Evolutionary conservation across 179 eudicot species (phyloP).

Genomic region (Monotropa hypopitys): DNA sequence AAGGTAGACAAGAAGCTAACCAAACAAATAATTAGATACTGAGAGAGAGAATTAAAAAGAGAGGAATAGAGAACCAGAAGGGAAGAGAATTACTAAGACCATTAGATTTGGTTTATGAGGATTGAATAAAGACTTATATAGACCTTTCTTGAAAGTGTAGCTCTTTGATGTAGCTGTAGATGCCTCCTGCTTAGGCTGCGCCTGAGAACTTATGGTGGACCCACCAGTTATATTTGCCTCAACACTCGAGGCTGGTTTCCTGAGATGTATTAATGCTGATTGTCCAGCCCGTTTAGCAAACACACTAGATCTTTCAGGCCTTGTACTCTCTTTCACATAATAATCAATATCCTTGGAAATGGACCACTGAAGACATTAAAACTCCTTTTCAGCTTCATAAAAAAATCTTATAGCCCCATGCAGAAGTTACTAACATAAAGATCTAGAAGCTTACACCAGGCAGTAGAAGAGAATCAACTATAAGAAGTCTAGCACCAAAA

Average conservation of each 20-base stretch:
- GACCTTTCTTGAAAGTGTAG: slow-evolving; percentile 70
- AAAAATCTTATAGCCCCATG: neutral
- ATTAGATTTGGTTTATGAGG: neutral
- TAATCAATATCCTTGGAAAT: slow-evolving; percentile 41
- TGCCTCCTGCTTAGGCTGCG: slow-evolving; percentile 72
- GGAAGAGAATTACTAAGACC: neutral
- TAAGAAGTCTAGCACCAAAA: slow-evolving; percentile 59
- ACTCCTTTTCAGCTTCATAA: neutral
- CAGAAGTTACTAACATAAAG: neutral
- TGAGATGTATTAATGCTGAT: slow-evolving; percentile 40
- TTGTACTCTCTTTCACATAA: slow-evolving; percentile 42
- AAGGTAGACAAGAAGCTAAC: neutral
- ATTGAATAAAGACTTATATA: neutral
- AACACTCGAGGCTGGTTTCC: slow-evolving; percentile 72
- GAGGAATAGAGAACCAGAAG: neutral
- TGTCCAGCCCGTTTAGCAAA: slow-evolving; percentile 48
- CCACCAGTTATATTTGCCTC: slow-evolving; percentile 76
- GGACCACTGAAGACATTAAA: slow-evolving; percentile 38
- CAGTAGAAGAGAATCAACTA: slow-evolving; percentile 64
- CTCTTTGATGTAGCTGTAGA: slow-evolving; percentile 82
- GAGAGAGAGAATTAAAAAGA: neutral
- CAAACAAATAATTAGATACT: neutral
- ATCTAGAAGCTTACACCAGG: slow-evolving; percentile 50
- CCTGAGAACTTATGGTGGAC: slow-evolving; percentile 52
- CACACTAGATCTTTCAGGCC: slow-evolving; percentile 51